phyloP scores from a whole-genome alignment of 768 basidiomycete species.

The Naganishia friedmannii region DNA sequence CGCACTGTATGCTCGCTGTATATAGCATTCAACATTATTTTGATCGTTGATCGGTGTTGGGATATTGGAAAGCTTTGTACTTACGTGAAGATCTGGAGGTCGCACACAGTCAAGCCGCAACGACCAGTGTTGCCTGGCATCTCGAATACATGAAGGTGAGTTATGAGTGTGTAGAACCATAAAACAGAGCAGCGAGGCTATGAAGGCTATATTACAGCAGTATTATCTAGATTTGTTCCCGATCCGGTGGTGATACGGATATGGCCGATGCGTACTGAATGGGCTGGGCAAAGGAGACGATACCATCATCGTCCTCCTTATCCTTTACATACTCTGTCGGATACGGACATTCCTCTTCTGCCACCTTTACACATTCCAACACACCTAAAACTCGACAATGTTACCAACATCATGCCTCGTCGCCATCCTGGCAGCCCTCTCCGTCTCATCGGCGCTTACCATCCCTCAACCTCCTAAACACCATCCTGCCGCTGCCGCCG shows the following conservation, averaged over 20 bases:
- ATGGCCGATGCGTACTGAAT: background rate
- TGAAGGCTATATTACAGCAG: too few species aligned
- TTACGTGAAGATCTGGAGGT: too few species aligned
- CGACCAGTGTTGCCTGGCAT: too few species aligned
- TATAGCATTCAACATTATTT: too few species aligned
- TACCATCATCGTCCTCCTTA: background rate
- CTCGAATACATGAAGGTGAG: too few species aligned
- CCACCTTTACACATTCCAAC: background rate
- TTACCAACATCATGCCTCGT: conserved; percentile 36
- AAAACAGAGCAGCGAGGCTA: too few species aligned
- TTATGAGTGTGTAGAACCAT: too few species aligned
- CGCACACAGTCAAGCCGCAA: too few species aligned
- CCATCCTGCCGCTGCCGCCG: background rate
- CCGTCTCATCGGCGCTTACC: conserved; percentile 6
- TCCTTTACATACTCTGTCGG: background rate
- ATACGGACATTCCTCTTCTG: background rate
- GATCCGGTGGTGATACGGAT: background rate
- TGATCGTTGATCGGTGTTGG: too few species aligned
- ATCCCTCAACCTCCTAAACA: conserved; percentile 16
- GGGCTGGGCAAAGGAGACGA: background rate
- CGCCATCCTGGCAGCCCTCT: conserved; percentile 21
- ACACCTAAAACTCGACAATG: conserved; percentile 31
- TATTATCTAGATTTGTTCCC: background rate
- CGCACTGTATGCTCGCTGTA: too few species aligned
- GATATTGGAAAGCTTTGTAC: too few species aligned